phyloP scores from a whole-genome alignment of 192 early-diverging fungal genomes.

The Lobosporangium transversale region DNA sequence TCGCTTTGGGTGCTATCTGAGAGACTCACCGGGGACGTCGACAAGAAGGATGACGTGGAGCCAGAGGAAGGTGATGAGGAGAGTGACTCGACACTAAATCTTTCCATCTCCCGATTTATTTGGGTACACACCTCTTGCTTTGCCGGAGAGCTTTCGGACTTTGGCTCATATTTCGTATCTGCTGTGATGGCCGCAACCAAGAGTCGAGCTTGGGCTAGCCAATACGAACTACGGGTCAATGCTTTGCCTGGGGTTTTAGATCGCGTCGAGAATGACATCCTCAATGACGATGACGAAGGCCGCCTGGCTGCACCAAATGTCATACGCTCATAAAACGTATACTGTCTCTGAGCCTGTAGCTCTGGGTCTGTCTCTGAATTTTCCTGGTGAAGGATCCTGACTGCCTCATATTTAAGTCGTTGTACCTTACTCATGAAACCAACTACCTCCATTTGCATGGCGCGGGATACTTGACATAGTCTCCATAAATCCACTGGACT shows the following conservation, averaged over 20 bases:
- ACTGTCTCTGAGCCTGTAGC: not conserved
- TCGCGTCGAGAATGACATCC: not conserved
- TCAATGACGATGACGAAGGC: not conserved
- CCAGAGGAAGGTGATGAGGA: not conserved
- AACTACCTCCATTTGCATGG: constrained; percentile 18
- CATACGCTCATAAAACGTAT: constrained; percentile 20
- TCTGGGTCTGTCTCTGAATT: constrained; percentile 4
- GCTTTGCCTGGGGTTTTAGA: not conserved
- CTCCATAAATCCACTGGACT: constrained; percentile 36
- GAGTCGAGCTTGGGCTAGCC: constrained; percentile 27
- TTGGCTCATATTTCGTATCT: constrained; percentile 33
- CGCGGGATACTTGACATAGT: constrained; percentile 20
- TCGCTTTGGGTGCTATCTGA: not conserved
- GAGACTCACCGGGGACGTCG: not conserved
- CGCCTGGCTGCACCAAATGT: not conserved
- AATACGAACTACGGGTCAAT: constrained; percentile 22
- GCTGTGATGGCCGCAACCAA: constrained; percentile 29
- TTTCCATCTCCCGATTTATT: constrained; percentile 1
- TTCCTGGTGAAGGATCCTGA: constrained; percentile 40
- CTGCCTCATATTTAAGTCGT: constrained; percentile 22
- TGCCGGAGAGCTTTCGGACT: not conserved
- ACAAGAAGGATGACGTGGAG: not conserved
- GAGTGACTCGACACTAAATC: not conserved
- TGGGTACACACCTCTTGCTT: constrained; percentile 3
- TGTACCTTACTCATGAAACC: constrained; percentile 34